These are phyloP conservation scores for Saccharomyces uvarum DNA, from an alignment of 1,139 yeast genomes.

Conservation along the genomic window DNA sequence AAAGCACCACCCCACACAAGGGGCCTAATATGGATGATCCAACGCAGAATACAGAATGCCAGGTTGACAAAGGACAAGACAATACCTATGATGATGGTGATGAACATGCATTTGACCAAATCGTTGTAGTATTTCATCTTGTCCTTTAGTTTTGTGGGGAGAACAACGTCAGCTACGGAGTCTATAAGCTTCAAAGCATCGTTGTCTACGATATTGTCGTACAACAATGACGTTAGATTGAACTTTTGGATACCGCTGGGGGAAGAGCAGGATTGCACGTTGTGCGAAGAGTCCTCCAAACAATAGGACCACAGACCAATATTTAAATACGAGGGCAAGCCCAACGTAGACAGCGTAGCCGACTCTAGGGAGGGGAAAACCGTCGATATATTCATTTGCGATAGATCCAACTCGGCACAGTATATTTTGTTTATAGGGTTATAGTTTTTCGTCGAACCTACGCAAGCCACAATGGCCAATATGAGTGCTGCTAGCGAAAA, in stretches of 20 bases:
- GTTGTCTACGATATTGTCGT: slow-evolving; percentile 21
- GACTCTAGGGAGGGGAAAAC: slow-evolving; percentile 14
- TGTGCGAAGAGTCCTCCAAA: slow-evolving; percentile 12
- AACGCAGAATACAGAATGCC: slow-evolving; percentile 18
- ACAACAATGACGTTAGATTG: slow-evolving; percentile 18
- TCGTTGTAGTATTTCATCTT: slow-evolving; percentile 22
- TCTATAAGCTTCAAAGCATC: slow-evolving; percentile 14
- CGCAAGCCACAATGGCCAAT: slow-evolving; percentile 26
- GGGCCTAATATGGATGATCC: slow-evolving; percentile 20
- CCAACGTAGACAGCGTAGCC: slow-evolving; percentile 9
- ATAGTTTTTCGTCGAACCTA: slow-evolving; percentile 28
- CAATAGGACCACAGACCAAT: slow-evolving; percentile 32
- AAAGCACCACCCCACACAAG: slow-evolving; percentile 21
- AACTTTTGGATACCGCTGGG: slow-evolving; percentile 27
- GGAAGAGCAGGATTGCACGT: slow-evolving; percentile 22
- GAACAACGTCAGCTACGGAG: slow-evolving; percentile 16
- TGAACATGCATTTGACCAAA: slow-evolving; percentile 25
- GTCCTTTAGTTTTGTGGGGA: slow-evolving; percentile 21
- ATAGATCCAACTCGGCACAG: slow-evolving; percentile 25
- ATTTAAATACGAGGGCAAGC: slow-evolving; percentile 23
- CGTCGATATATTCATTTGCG: slow-evolving; percentile 10
- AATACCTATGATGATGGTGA: slow-evolving; percentile 27
- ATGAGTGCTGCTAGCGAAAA: slow-evolving; percentile 23
- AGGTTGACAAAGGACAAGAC: slow-evolving; percentile 17
- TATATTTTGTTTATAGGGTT: slow-evolving; percentile 25